Percentiles rank a stretch among this genome's conserved stretches.
Conservation (phyloP, 345 rosid genomes). For the Cardamine chenopodiifolia region DNA sequence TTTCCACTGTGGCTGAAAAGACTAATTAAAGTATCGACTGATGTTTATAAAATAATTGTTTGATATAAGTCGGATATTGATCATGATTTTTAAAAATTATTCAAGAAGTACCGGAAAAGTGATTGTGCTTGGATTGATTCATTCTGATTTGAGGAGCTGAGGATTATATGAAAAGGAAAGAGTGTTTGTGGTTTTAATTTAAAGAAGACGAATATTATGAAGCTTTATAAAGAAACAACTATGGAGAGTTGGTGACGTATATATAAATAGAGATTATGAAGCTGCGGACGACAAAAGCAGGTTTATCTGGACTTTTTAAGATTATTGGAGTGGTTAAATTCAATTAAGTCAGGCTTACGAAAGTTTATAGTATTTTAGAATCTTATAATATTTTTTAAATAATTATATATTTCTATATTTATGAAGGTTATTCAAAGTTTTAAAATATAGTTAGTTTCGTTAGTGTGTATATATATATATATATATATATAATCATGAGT, state of each 20-base stretch:
- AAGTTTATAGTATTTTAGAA: no score
- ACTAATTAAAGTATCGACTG: neutral
- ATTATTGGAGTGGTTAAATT: slow-evolving; percentile 36
- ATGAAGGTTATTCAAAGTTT: no score
- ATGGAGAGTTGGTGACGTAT: neutral
- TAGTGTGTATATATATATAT: no score
- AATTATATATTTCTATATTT: no score
- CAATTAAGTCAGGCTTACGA: slow-evolving; percentile 13
- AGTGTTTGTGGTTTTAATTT: slow-evolving; percentile 14
- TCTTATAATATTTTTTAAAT: no score
- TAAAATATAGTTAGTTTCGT: no score
- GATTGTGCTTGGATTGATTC: slow-evolving; percentile 43
- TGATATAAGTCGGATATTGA: neutral
- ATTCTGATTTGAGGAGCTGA: slow-evolving; percentile 23
- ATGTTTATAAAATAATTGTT: neutral
- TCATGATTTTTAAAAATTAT: neutral
- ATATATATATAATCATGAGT: no score
- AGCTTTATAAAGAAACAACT: neutral
- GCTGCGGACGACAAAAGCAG: slow-evolving; percentile 35
- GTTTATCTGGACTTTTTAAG: slow-evolving; percentile 4
- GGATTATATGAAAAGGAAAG: slow-evolving; percentile 7
- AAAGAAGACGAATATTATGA: slow-evolving; percentile 26
- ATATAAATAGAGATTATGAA: slow-evolving; percentile 1
- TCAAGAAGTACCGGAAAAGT: slow-evolving; percentile 33
- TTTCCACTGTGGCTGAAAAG: slow-evolving; percentile 29